Conservation (phyloP, 306 rosid genomes). For the Castanea crenata region DNA sequence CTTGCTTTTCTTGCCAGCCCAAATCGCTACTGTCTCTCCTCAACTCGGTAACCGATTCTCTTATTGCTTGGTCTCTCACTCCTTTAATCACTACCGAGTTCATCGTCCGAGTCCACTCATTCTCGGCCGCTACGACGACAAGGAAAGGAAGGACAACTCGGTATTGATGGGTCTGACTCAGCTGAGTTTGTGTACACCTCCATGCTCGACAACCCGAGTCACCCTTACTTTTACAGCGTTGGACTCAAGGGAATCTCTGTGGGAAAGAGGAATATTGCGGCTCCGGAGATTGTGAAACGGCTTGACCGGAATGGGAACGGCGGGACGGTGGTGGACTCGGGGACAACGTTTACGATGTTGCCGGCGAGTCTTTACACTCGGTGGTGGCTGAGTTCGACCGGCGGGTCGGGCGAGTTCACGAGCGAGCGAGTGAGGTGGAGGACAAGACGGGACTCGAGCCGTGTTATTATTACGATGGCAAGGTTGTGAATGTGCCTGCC, state of each 20-base stretch:
- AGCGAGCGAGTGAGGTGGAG: conserved; percentile 69
- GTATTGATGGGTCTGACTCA: not conserved
- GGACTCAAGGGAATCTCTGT: conserved; percentile 71
- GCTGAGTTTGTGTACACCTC: conserved; percentile 61
- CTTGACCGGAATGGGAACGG: conserved; percentile 63
- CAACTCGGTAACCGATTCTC: conserved; percentile 79
- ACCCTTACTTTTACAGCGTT: conserved; percentile 77
- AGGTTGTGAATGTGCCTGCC: conserved; percentile 41
- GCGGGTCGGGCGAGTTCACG: conserved; percentile 51
- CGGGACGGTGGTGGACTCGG: conserved; percentile 88
- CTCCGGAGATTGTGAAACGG: conserved; percentile 52
- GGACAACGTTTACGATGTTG: conserved; percentile 90
- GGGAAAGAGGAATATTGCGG: conserved; percentile 46
- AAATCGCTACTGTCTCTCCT: conserved; percentile 58
- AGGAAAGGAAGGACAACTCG: conserved; percentile 10
- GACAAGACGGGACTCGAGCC: conserved; percentile 70
- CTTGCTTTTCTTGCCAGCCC: conserved; percentile 67
- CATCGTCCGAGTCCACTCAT: conserved; percentile 83
- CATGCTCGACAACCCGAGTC: conserved; percentile 76
- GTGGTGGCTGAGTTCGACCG: conserved; percentile 68
- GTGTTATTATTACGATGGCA: conserved; percentile 51
- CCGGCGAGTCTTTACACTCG: conserved; percentile 57
- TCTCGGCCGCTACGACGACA: conserved; percentile 51
- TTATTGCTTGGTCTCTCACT: conserved; percentile 84
- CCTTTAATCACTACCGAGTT: conserved; percentile 58